Conservation (phyloP, 192 early-diverging fungal genomes). For the Dimargaris cristalligena region DNA sequence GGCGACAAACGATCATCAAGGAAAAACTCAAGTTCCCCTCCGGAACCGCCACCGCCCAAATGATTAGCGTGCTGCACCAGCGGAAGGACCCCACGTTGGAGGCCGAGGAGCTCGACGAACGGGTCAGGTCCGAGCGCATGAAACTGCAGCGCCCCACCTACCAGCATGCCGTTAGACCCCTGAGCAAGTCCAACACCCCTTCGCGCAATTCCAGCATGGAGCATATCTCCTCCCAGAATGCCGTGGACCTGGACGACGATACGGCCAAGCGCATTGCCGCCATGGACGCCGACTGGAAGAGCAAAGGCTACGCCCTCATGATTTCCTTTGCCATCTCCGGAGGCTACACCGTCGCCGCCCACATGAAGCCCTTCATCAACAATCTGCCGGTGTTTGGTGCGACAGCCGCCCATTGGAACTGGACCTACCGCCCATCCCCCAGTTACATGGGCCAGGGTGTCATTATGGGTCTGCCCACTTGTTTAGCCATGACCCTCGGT, state of each 20-base stretch:
- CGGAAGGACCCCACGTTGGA: slow-evolving; percentile 30
- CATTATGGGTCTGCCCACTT: slow-evolving; percentile 68
- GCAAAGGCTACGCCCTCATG: slow-evolving; percentile 35
- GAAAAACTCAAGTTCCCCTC: slow-evolving; percentile 75
- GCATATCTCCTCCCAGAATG: not conserved
- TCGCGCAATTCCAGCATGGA: not conserved
- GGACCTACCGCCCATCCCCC: slow-evolving; percentile 52
- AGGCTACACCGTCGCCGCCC: slow-evolving; percentile 40
- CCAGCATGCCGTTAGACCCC: not conserved
- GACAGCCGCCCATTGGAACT: slow-evolving; percentile 41
- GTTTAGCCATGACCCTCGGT: slow-evolving; percentile 49
- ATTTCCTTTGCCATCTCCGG: slow-evolving; percentile 43
- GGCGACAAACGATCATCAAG: slow-evolving; percentile 57
- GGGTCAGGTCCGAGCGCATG: not conserved
- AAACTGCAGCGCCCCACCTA: slow-evolving; percentile 2
- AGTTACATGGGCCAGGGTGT: slow-evolving; percentile 65
- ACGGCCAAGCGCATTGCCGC: not conserved
- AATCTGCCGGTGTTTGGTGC: slow-evolving; percentile 37
- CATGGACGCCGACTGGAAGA: slow-evolving; percentile 36
- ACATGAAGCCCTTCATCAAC: slow-evolving; percentile 37
- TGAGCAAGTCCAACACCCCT: too few species aligned
- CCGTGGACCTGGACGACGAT: slow-evolving; percentile 8
- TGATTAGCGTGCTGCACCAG: slow-evolving; percentile 58
- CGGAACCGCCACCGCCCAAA: slow-evolving; percentile 73
- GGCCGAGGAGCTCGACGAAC: slow-evolving; percentile 11